These are phyloP conservation scores for Solanum tarijense DNA, from an alignment of 257 asterid genomes.

Conservation along the genomic window DNA sequence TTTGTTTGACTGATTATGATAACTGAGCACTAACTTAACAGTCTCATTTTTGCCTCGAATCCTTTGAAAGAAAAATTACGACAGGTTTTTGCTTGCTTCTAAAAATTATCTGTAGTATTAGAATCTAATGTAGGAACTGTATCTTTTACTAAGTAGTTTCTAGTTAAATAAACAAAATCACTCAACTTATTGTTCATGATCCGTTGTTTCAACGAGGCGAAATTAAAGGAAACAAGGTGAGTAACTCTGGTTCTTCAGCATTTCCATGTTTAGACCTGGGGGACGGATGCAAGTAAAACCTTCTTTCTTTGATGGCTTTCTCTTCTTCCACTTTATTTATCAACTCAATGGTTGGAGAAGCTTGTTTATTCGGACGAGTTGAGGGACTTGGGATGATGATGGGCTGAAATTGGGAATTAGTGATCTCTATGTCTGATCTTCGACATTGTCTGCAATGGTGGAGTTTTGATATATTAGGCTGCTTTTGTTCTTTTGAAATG, in stretches of 20 bases:
- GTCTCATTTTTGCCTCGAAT: not conserved
- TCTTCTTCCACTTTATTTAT: conserved; percentile 13
- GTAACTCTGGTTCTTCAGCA: conserved; percentile 20
- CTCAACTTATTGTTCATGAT: not conserved
- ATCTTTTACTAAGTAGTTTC: not conserved
- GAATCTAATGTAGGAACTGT: not conserved
- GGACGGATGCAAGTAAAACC: conserved; percentile 19
- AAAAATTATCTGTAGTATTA: not conserved
- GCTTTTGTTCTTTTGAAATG: not conserved
- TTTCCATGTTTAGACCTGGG: conserved; percentile 16
- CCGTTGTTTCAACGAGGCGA: conserved; percentile 1
- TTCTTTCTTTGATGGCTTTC: conserved; percentile 23
- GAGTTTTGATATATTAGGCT: not conserved
- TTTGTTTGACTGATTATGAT: not conserved
- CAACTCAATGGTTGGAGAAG: conserved; percentile 7
- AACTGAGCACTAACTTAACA: not conserved
- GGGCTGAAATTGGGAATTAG: conserved; percentile 1
- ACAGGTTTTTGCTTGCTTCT: not conserved
- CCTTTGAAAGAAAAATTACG: not conserved
- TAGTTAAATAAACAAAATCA: not conserved
- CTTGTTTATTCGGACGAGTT: conserved; percentile 7
- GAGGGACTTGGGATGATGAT: not conserved
- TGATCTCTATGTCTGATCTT: conserved; percentile 15
- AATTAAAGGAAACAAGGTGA: conserved; percentile 24
- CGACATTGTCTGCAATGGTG: conserved; percentile 8